Conservation (phyloP, 75 land plant species). For the Selaginella moellendorffii region DNA sequence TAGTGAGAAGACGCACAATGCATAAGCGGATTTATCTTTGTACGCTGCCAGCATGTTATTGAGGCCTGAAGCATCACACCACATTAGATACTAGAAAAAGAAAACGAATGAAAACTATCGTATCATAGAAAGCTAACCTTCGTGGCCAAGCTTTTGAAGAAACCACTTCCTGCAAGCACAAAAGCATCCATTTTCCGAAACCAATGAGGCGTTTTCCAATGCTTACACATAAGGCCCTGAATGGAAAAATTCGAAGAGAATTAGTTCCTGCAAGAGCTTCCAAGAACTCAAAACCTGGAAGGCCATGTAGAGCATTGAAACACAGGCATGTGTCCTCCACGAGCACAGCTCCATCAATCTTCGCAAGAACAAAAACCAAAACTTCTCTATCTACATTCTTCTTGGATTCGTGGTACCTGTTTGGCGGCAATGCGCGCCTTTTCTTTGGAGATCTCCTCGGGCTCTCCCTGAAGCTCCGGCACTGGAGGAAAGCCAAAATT, state of each 20-base stretch:
- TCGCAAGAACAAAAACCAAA: conserved; percentile 10
- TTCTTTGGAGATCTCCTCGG: conserved; percentile 92
- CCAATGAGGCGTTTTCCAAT: not conserved
- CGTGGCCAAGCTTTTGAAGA: conserved; percentile 83
- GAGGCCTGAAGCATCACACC: conserved; percentile 51
- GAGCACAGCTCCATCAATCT: conserved; percentile 89
- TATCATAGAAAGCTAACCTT: too few relatives aligned
- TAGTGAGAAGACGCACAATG: conserved; percentile 78
- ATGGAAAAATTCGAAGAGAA: conserved; percentile 4
- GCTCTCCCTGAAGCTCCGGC: conserved; percentile 96
- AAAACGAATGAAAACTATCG: too few relatives aligned
- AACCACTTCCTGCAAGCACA: conserved; percentile 78
- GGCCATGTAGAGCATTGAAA: conserved; percentile 95
- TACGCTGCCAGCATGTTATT: conserved; percentile 86
- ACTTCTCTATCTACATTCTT: not conserved
- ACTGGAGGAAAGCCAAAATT: conserved; percentile 28
- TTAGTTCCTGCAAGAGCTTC: not conserved
- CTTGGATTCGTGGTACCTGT: conserved; percentile 27
- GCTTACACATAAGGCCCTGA: conserved; percentile 96
- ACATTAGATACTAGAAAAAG: too few relatives aligned
- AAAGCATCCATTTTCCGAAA: conserved; percentile 1
- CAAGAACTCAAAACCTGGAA: conserved; percentile 46
- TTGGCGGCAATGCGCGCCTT: conserved; percentile 85
- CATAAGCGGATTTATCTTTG: conserved; percentile 97
- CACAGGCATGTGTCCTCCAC: conserved; percentile 98